Evolutionary conservation across 306 rosid species (phyloP).

Genomic region (Corylus americana): DNA sequence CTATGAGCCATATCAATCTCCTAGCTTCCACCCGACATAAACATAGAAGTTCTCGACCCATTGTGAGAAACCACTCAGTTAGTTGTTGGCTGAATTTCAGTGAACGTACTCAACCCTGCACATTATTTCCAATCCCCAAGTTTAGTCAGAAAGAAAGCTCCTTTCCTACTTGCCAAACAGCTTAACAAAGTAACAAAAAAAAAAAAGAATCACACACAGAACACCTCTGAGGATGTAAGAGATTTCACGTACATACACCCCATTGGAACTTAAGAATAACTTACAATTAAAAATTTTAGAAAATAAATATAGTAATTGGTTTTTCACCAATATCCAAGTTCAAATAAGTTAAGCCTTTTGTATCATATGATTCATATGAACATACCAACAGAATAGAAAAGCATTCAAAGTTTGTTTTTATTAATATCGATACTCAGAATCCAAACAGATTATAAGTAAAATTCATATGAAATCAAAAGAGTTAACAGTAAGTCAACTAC

Average conservation of each 20-base stretch:
- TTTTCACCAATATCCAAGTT: neutral
- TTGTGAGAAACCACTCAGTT: constrained; percentile 33
- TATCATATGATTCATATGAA: neutral
- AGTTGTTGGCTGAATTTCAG: constrained; percentile 22
- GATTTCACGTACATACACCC: neutral
- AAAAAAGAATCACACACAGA: constrained; percentile 12
- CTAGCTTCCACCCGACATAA: constrained; percentile 44
- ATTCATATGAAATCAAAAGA: neutral
- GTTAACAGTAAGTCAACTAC: neutral
- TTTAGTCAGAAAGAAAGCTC: constrained; percentile 24
- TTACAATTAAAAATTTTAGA: neutral
- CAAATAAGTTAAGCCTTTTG: neutral
- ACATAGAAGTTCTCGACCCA: constrained; percentile 54
- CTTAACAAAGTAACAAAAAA: neutral
- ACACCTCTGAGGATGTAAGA: neutral
- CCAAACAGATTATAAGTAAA: neutral
- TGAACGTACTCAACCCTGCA: constrained; percentile 49
- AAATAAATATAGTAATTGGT: neutral
- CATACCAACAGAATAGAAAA: neutral
- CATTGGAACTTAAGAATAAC: neutral
- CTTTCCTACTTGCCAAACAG: neutral
- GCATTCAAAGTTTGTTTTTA: neutral
- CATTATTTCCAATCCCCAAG: constrained; percentile 17
- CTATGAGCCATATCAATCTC: constrained; percentile 55
- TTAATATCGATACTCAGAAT: neutral